Percentiles rank a stretch among this genome's conserved stretches.
These are phyloP conservation scores for Coemansia sp. DNA, from an alignment of 192 early-diverging fungal genomes.

Conservation along the genomic window DNA sequence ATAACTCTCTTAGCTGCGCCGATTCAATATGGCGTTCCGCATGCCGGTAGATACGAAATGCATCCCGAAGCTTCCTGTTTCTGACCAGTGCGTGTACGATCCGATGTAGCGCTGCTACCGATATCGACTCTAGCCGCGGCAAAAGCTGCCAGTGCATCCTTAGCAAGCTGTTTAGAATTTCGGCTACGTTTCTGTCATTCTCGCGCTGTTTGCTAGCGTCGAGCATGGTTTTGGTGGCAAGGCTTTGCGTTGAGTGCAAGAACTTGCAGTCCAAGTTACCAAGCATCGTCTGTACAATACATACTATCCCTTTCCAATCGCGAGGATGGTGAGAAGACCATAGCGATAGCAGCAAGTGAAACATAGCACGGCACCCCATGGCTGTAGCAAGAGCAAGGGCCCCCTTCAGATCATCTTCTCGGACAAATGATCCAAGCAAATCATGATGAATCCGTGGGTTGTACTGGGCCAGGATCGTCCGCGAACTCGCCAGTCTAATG, in stretches of 20 bases:
- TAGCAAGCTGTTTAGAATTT: conserved; percentile 11
- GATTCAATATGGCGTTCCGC: conserved; percentile 10
- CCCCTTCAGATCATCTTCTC: conserved; percentile 1
- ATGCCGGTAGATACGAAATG: conserved; percentile 25
- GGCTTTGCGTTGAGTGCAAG: conserved; percentile 34
- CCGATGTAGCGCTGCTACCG: conserved; percentile 22
- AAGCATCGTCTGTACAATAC: conserved; percentile 10
- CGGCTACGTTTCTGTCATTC: neutral
- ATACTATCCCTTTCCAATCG: conserved; percentile 12
- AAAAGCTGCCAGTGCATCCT: conserved; percentile 22
- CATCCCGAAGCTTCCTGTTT: conserved; percentile 3
- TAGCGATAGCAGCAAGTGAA: conserved; percentile 16
- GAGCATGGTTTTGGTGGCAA: conserved; percentile 15
- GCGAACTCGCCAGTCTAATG: neutral
- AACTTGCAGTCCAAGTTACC: conserved; percentile 2
- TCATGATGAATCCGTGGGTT: conserved; percentile 33
- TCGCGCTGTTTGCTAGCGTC: neutral
- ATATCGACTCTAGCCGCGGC: conserved; percentile 23
- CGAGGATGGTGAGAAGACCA: conserved; percentile 12
- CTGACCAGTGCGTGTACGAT: conserved; percentile 13
- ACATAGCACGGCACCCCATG: conserved; percentile 7
- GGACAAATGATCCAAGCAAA: conserved; percentile 16
- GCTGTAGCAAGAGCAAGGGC: conserved; percentile 9
- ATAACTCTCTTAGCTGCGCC: neutral
- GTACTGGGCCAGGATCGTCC: neutral